Evolutionary conservation across 495 filamentous ascomycete species (phyloP).

Genomic region (Podospora appendiculata): DNA sequence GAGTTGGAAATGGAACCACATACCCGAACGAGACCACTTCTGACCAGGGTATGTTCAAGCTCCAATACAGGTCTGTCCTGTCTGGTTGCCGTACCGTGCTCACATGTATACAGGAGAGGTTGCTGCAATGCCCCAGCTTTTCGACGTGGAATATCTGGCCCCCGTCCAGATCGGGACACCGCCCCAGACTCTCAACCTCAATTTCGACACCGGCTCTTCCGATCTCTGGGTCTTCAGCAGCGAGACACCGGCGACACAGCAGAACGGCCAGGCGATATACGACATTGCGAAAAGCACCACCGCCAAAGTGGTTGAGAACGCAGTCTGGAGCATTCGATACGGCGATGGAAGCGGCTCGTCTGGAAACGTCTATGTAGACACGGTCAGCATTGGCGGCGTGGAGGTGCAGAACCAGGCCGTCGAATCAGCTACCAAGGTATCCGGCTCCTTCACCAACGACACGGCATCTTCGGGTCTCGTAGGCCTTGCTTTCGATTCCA

Average conservation of each 20-base stretch:
- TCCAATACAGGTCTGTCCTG: no score
- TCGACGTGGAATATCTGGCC: conserved; percentile 61
- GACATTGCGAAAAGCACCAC: conserved; percentile 41
- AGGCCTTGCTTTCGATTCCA: conserved; percentile 63
- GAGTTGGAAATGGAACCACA: background rate
- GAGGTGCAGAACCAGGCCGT: conserved; percentile 62
- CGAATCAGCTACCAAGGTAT: conserved; percentile 61
- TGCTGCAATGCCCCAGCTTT: conserved; percentile 34
- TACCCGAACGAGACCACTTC: conserved; percentile 9
- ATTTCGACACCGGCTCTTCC: conserved; percentile 71
- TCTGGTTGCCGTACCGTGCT: background rate
- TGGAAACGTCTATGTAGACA: conserved; percentile 68
- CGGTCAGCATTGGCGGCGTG: conserved; percentile 66
- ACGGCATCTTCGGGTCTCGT: conserved; percentile 61
- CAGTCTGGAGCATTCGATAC: conserved; percentile 63
- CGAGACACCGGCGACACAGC: conserved; percentile 33
- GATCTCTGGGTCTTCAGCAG: conserved; percentile 62
- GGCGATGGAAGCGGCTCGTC: conserved; percentile 63
- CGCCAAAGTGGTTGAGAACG: conserved; percentile 41
- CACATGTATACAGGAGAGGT: conserved; percentile 26
- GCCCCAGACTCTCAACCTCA: conserved; percentile 57
- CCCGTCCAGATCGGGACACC: conserved; percentile 65
- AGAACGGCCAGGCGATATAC: conserved; percentile 50
- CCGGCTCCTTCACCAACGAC: conserved; percentile 52
- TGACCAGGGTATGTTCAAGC: conserved; percentile 1